These are phyloP conservation scores for Xerocomus alliaceus DNA, from an alignment of 1,284 basidiomycete genomes.

Conservation along the genomic window DNA sequence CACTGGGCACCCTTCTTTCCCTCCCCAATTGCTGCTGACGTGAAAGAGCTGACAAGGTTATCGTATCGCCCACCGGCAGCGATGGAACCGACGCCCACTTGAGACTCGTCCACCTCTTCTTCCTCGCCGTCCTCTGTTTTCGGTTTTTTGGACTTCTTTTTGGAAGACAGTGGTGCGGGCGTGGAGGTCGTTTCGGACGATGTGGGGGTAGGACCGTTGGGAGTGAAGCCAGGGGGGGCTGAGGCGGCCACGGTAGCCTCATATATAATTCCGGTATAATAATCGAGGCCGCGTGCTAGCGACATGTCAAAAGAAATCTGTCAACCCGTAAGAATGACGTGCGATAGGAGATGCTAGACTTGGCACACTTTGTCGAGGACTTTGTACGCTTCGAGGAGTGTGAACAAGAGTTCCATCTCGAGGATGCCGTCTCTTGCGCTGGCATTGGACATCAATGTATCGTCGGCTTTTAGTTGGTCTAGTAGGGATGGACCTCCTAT, in stretches of 20 bases:
- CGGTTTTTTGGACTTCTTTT: slow-evolving; percentile 63
- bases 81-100: slow-evolving; percentile 96
- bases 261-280: slow-evolving; percentile 99
- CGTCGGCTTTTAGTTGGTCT: slow-evolving; percentile 74
- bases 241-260: slow-evolving; percentile 95
- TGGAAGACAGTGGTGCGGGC: slow-evolving; percentile 42
- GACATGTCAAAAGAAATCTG: slow-evolving; percentile 97
- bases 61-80: slow-evolving; percentile 98
- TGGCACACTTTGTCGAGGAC: slow-evolving; percentile 74
- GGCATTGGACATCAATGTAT: slow-evolving; percentile 70
- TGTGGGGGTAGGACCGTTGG: slow-evolving; percentile 55
- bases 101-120: slow-evolving; percentile 91
- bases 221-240: slow-evolving; percentile 81
- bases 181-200: slow-evolving; percentile 41
- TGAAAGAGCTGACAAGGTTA: slow-evolving; percentile 95
- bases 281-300: slow-evolving; percentile 94
- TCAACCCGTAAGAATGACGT: slow-evolving; percentile 2
- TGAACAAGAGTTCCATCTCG: slow-evolving; percentile 92
- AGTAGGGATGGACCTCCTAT: slow-evolving; percentile 83
- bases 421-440: slow-evolving; percentile 84
- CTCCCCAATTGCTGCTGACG: slow-evolving; percentile 77
- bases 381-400: slow-evolving; percentile 82
- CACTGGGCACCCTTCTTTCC: slow-evolving; percentile 71
- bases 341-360: not conserved
- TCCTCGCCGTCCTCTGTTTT: slow-evolving; percentile 62